Conservation (phyloP, 2,329 filamentous ascomycete genomes). For the Ophiostoma novo-ulmi region DNA sequence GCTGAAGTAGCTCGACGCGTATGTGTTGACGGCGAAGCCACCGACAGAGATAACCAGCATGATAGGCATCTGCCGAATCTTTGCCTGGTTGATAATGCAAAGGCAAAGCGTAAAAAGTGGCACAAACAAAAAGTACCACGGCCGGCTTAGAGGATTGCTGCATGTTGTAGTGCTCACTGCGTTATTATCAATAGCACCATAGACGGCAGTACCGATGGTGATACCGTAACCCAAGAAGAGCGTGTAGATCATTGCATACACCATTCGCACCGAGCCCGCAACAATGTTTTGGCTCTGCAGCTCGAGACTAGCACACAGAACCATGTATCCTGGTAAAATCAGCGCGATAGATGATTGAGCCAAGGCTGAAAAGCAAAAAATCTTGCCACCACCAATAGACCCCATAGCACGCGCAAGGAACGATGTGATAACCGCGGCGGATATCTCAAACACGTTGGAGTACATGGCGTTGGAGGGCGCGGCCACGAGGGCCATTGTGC, state of each 20-base stretch:
- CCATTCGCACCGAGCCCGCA: conserved; percentile 66
- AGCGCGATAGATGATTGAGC: conserved; percentile 69
- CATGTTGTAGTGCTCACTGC: conserved; percentile 43
- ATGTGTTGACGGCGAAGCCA: conserved; percentile 72
- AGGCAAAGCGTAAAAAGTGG: conserved; percentile 63
- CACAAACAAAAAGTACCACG: conserved; percentile 55
- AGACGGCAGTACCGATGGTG: conserved; percentile 60
- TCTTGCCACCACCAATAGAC: conserved; percentile 51
- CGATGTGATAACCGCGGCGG: conserved; percentile 56
- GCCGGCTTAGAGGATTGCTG: conserved; percentile 42
- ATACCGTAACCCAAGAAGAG: conserved; percentile 69
- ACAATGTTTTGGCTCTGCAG: conserved; percentile 65
- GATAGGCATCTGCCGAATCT: conserved; percentile 69
- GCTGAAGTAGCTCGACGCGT: conserved; percentile 60
- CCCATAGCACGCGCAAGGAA: conserved; percentile 66
- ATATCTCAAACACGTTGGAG: conserved; percentile 44
- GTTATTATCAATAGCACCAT: conserved; percentile 54
- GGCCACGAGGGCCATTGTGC: conserved; percentile 67
- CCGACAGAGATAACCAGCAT: conserved; percentile 70
- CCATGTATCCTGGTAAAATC: conserved; percentile 69
- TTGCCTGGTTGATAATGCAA: conserved; percentile 61
- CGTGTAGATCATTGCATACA: conserved; percentile 70
- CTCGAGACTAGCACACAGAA: conserved; percentile 54
- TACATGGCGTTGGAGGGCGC: conserved; percentile 65
- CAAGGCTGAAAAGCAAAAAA: conserved; percentile 68